Conservation (phyloP, 2,329 filamentous ascomycete species). For the Trichoderma sp. region DNA sequence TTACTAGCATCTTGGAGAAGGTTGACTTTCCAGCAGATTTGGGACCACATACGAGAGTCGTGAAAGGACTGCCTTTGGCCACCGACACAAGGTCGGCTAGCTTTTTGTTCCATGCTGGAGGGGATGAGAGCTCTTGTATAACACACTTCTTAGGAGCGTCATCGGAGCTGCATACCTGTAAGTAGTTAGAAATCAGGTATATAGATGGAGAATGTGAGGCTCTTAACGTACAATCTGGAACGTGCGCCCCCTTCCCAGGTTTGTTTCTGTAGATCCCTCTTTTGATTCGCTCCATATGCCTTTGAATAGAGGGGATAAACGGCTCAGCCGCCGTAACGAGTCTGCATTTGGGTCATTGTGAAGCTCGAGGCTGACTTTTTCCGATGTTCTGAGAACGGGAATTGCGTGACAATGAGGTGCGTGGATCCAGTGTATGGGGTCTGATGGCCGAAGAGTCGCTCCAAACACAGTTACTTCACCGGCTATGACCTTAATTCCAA, state of each 20-base stretch:
- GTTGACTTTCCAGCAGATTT: constrained; percentile 79
- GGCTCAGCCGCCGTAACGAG: constrained; percentile 58
- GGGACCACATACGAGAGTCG: constrained; percentile 67
- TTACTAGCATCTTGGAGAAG: constrained; percentile 68
- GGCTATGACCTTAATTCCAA: constrained; percentile 62
- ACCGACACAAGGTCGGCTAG: constrained; percentile 50
- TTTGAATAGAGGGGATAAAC: constrained; percentile 67
- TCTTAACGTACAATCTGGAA: constrained; percentile 55
- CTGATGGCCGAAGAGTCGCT: constrained; percentile 58
- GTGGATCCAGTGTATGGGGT: constrained; percentile 59
- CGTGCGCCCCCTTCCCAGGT: constrained; percentile 35
- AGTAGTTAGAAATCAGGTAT: constrained; percentile 33
- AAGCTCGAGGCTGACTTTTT: constrained; percentile 59
- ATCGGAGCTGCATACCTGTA: constrained; percentile 57
- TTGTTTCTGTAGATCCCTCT: constrained; percentile 26
- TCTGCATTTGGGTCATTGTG: constrained; percentile 54
- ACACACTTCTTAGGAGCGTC: constrained; percentile 55
- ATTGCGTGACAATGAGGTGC: constrained; percentile 72
- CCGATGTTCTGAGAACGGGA: constrained; percentile 63
- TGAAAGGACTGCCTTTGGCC: constrained; percentile 43
- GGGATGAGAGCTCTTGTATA: constrained; percentile 60
- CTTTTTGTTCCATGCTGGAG: constrained; percentile 64
- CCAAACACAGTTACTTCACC: constrained; percentile 70
- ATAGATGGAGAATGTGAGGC: neutral
- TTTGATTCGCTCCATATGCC: constrained; percentile 64